Evolutionary conservation across 73 alveolate genomes (phyloP).

Genomic region (Paramecium caudatum): DNA sequence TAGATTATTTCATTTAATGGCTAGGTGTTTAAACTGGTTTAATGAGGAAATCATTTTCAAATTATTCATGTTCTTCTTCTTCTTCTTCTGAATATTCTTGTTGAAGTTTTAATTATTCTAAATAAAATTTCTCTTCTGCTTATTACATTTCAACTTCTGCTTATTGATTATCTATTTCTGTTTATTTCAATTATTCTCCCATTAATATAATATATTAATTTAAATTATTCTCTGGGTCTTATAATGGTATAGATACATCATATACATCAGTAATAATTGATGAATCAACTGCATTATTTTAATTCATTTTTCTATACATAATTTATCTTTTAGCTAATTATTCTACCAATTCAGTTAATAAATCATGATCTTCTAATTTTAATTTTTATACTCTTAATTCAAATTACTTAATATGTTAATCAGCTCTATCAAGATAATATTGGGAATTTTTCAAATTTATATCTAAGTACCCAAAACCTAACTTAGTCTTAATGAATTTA

Average conservation of each 20-base stretch:
- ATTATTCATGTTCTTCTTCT: neutral
- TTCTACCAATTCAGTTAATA: neutral
- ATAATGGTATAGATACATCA: neutral
- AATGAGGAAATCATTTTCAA: too few relatives aligned
- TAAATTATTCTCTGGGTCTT: neutral
- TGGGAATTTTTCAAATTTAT: constrained; percentile 6
- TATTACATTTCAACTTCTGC: neutral
- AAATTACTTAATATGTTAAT: neutral
- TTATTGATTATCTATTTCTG: neutral
- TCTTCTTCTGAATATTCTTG: neutral
- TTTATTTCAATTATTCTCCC: neutral
- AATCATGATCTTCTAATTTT: neutral
- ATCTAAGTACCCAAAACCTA: neutral
- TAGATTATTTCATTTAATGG: too few relatives aligned
- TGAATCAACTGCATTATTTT: neutral
- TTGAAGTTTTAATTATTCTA: neutral
- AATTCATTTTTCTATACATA: neutral
- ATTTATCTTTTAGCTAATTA: constrained; percentile 2
- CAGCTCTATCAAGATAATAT: constrained; percentile 6
- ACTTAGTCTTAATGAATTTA: neutral
- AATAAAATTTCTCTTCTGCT: neutral
- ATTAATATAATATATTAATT: neutral
- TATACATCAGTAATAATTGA: constrained; percentile 8
- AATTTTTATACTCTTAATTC: neutral
- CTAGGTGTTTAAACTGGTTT: too few relatives aligned